Base-by-base conservation (phyloP, 768 basidiomycete species). In the Auricularia sp. region DNA sequence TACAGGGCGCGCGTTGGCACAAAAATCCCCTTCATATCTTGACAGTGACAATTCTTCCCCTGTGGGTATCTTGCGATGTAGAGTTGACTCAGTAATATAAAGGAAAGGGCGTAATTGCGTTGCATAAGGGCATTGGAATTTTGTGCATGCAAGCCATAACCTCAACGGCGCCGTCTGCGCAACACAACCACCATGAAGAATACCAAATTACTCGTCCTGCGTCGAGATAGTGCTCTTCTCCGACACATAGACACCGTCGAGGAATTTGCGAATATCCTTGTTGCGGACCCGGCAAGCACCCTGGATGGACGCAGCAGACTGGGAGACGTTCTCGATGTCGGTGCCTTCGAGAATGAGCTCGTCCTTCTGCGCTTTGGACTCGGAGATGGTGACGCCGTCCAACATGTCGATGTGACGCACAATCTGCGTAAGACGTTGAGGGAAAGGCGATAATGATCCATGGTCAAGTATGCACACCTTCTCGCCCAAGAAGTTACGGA, bases 211-310 rank as follows among this genome's bases (percentile, higher is more conserved):
- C 65, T 70, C 75, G 74, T 74, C 67, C 64, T 56, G 64, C 65
- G 64, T 14, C 29, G 63, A 24, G 66, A 90, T 80, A 14, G 87
- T 87, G 66, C 85, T 84, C 80, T 85, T 88, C 72, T 89, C 88
- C 44, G 92, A 94, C 67, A 94, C 92, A 71, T 94, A 94, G 79
- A 94, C 63, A 67, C 92, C 90, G 75, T 95, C 92, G 76, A 97
- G 82, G 84, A 98, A 97, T 83, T 98, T 97, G 71, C 96, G 93
- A 79, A 98, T 98, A 83, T 96, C 96, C 83, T 99, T 99, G 89
- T 98, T 97, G 78, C 93, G 90, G 73, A 99, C 97, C 70, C 89
- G 86, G 82, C 94, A 97, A 67, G 89, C 82, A 70, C 95, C 95
- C 76, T 98, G 97, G 75, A 99, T 98, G 51, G 92, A 92, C 59